phyloP scores from a whole-genome alignment of 2,329 filamentous ascomycete species.

The Fusarium torulosum region DNA sequence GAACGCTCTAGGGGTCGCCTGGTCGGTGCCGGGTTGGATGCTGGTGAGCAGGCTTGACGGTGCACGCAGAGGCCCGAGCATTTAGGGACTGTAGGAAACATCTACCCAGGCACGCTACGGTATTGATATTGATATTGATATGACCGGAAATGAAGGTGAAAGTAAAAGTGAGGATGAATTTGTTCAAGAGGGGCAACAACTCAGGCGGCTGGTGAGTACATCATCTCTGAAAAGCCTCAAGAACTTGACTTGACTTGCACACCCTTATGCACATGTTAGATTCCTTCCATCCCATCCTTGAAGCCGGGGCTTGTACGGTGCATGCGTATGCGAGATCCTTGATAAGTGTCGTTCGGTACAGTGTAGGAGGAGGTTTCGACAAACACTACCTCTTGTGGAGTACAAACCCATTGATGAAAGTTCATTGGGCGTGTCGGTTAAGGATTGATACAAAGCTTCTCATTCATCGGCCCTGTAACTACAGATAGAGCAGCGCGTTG shows the following conservation, averaged over 20 bases:
- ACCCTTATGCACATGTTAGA: constrained; percentile 19
- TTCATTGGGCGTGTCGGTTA: constrained; percentile 23
- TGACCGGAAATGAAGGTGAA: constrained; percentile 12
- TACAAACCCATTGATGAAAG: constrained; percentile 19
- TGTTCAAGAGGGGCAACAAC: constrained; percentile 1
- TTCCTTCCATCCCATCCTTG: constrained; percentile 26
- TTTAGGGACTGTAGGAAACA: constrained; percentile 13
- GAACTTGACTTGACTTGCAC: constrained; percentile 21
- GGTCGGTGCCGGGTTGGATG: constrained; percentile 24
- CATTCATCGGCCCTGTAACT: constrained; percentile 18
- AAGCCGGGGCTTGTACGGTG: constrained; percentile 27
- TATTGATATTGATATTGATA: constrained; percentile 16
- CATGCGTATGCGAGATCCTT: constrained; percentile 28
- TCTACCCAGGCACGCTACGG: constrained; percentile 10
- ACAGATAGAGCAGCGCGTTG: constrained; percentile 24
- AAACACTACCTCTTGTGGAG: constrained; percentile 28
- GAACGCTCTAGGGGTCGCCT: constrained; percentile 33
- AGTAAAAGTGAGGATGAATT: not conserved
- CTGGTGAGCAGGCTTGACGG: constrained; percentile 16
- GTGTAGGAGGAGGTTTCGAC: constrained; percentile 33
- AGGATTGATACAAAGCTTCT: constrained; percentile 29
- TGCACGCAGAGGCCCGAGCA: constrained; percentile 22
- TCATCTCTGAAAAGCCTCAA: constrained; percentile 18
- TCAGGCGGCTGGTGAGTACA: constrained; percentile 7
- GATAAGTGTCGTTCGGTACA: constrained; percentile 23